Evolutionary conservation across 495 filamentous ascomycete genomes (phyloP).

Genomic region (Halenospora varia): DNA sequence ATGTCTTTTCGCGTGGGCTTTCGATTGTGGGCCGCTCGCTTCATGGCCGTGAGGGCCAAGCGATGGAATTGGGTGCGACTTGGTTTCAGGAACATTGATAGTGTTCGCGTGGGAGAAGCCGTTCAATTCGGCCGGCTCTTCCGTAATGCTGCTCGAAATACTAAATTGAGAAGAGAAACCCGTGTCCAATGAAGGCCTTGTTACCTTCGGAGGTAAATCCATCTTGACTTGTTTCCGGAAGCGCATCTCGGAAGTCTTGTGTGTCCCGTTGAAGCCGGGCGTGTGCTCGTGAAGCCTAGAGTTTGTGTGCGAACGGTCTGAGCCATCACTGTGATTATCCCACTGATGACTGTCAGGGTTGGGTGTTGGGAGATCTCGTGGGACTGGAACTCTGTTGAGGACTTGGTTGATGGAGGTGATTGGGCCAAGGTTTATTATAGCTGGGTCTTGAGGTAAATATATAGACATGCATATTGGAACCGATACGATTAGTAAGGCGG

Average conservation of each 20-base stretch:
- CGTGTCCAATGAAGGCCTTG: not conserved
- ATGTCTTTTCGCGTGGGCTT: constrained; percentile 32
- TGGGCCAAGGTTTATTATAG: constrained; percentile 10
- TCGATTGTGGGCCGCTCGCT: constrained; percentile 31
- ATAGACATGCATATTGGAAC: constrained; percentile 11
- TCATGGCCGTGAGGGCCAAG: constrained; percentile 11
- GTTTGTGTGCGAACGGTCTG: not conserved
- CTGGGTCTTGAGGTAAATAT: constrained; percentile 8
- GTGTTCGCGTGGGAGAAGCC: not conserved
- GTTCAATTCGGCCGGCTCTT: not conserved
- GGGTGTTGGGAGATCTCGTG: constrained; percentile 10
- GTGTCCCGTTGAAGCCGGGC: not conserved
- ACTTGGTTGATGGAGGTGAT: constrained; percentile 3
- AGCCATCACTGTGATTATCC: not conserved
- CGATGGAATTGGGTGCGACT: constrained; percentile 12
- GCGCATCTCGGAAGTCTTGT: constrained; percentile 1
- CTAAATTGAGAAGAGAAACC: constrained; percentile 7
- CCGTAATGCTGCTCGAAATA: constrained; percentile 1
- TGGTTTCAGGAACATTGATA: not conserved
- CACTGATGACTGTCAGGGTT: constrained; percentile 1
- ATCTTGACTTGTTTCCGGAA: constrained; percentile 5
- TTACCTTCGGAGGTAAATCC: not conserved
- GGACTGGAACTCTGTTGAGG: not conserved
- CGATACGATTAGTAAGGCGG: constrained; percentile 15
- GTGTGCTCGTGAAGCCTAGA: not conserved